Percentiles rank a stretch among this genome's conserved stretches.
These are phyloP conservation scores for Phoma sp. DNA, from an alignment of 2,329 filamentous ascomycete genomes.

Conservation along the genomic window DNA sequence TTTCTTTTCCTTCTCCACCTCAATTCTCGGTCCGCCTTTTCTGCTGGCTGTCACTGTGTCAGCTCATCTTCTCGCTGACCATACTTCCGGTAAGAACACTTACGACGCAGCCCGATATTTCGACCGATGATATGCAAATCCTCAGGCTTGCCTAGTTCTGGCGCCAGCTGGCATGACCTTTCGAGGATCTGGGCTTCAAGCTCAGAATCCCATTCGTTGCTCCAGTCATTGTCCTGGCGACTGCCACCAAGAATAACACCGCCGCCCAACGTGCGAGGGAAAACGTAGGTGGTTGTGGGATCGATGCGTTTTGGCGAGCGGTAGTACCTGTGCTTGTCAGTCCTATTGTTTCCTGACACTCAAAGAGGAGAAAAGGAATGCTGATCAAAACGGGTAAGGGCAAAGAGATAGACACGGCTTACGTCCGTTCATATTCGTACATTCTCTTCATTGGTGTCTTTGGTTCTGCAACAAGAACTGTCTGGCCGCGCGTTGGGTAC, in stretches of 20 bases:
- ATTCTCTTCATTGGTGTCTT: slow-evolving; percentile 48
- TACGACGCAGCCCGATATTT: slow-evolving; percentile 76
- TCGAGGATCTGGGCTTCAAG: slow-evolving; percentile 84
- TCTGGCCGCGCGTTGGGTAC: slow-evolving; percentile 78
- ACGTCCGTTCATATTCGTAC: slow-evolving; percentile 32
- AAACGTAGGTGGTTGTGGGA: slow-evolving; percentile 53
- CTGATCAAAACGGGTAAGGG: slow-evolving; percentile 16
- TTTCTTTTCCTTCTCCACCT: slow-evolving; percentile 67
- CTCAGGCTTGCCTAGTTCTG: slow-evolving; percentile 70
- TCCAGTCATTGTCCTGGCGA: slow-evolving; percentile 81
- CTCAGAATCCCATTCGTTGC: slow-evolving; percentile 76
- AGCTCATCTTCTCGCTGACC: not conserved
- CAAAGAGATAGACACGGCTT: not conserved
- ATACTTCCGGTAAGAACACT: slow-evolving; percentile 16
- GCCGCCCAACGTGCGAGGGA: slow-evolving; percentile 62
- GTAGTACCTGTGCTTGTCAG: slow-evolving; percentile 37
- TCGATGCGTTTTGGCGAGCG: slow-evolving; percentile 51
- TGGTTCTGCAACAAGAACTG: slow-evolving; percentile 70
- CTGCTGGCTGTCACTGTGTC: slow-evolving; percentile 60
- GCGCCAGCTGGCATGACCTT: slow-evolving; percentile 69
- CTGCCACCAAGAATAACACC: slow-evolving; percentile 86
- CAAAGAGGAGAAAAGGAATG: not conserved
- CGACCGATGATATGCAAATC: slow-evolving; percentile 78
- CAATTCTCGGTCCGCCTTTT: slow-evolving; percentile 75
- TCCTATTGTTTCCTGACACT: not conserved